Conservation (phyloP, 257 asterid genomes). For the Solanum commersonii region DNA sequence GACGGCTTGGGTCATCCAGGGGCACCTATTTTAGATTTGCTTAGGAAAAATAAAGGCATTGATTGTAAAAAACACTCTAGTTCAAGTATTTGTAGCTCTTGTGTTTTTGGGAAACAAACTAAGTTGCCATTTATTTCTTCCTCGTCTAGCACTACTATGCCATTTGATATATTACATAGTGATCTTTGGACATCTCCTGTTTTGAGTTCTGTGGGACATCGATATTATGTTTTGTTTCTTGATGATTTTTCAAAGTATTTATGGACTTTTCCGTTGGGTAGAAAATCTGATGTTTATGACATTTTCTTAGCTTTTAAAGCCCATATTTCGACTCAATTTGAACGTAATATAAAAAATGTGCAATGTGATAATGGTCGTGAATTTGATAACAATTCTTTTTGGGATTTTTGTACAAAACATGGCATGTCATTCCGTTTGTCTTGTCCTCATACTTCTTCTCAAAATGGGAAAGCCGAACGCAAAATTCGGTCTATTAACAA, state of each 20-base stretch:
- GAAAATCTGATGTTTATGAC: neutral
- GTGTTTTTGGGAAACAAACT: neutral
- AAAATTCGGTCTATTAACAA: neutral
- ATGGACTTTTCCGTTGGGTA: no score
- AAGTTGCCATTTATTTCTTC: neutral
- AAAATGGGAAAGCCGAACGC: neutral
- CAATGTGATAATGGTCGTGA: neutral
- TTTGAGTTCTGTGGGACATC: neutral
- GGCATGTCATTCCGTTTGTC: neutral
- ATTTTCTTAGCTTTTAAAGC: no score
- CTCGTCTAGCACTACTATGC: neutral
- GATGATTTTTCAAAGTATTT: neutral
- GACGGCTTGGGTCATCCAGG: no score
- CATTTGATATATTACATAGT: neutral
- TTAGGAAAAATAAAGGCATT: no score
- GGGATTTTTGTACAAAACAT: no score
- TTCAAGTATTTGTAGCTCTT: no score
- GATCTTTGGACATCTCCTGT: neutral
- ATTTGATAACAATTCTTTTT: neutral
- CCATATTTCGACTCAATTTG: neutral
- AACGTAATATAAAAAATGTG: neutral
- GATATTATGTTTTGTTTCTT: no score
- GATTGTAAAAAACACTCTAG: no score
- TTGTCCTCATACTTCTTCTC: neutral
- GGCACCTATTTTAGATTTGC: no score